Evolutionary conservation across 495 filamentous ascomycete species (phyloP), one percentile per base, ranked within the genome.

Genomic region (Astrothelium macrocarpum): DNA sequence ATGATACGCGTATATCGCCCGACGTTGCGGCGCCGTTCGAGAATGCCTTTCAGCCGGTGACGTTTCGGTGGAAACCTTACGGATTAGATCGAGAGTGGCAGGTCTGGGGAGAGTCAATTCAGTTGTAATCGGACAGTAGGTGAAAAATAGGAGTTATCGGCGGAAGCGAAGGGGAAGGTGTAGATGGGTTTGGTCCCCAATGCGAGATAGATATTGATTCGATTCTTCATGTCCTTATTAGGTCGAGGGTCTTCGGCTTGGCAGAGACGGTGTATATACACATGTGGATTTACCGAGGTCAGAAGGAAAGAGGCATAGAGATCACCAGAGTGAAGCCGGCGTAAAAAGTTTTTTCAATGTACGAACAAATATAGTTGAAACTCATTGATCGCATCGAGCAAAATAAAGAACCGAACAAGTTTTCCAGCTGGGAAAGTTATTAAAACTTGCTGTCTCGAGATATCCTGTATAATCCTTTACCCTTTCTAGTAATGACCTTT

Each of bases 101-200:
- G 25, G 58, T 67, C 26, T 64, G 65, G 65, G 53, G 11, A 2
- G 65, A 67, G 65, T 31, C 20, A 16, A 58, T 66, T 29, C 20
- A 5, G 49, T 16, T 56, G 25, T n/a, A n/a, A n/a, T n/a, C n/a
- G n/a, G n/a, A n/a, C n/a, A n/a, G n/a, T n/a, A n/a, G n/a, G n/a
- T 56, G 49, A 56, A 56, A 1, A 16, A 74, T 80, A 0, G 85
- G 85, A 12, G 20, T 26, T 29, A 2, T n/a, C n/a, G n/a, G n/a
- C n/a, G n/a, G n/a, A n/a, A n/a, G n/a, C n/a, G 49, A 29, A 29
- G 25, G 25, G 25, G 49, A 26, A 26, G 12, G 20, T 29, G 25
- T 12, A 12, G 25, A 2, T 29, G 25, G 25, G 49, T 56, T 56
- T 14, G 9, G 36, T 9, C 36, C 10, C 18, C 36, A 16, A 16